Evolutionary conservation across 179 eudicot genomes (phyloP), one percentile per base, ranked within the genome.

Genomic region (Spinacia oleracea): DNA sequence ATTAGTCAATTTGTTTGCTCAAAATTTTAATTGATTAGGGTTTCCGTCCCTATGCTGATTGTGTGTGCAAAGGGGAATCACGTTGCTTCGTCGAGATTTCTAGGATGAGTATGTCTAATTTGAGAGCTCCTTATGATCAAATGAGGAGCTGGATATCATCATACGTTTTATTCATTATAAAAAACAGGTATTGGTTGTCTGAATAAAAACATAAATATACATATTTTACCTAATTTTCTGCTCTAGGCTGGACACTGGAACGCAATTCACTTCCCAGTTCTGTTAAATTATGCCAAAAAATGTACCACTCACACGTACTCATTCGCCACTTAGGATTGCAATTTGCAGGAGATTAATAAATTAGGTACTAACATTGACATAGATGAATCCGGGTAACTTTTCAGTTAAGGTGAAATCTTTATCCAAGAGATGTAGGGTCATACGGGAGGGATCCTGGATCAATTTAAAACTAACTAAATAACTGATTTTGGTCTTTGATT

Each of bases 11-110:
- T 7, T 64, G 11, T 7, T 7, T 20, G 23, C 8, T 4, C 0
- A 20, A 53, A 53, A 16, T 1, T 53, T 53, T 0, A 53, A 53
- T 53, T 59, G 38, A 40, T 75, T 75, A 75, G 78, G 78, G 76
- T 70, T 78, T 70, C 21, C 1, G 3, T 12, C 45, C 45, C 18
- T 14, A 2, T 48, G 53, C 5, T 20, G 4, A 0, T 16, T 18
- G 11, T 66, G 12, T 66, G 45, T 40, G 72, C 48, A 40, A 40
- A 20, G 14, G 71, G 48, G 43, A 67, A 18, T 67, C 21, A 64
- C 14, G 5, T 16, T 34, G 58, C 20, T 48, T 48, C 5, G 20
- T 14, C 0, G 50, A 48, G 6, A 16, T 48, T 48, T 9, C 53
- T 18, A 48, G 53, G 53, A 48, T 48, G 51, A 48, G 2, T 11